Evolutionary conservation across 176 grass and related monocot genomes (phyloP).

Genomic region (Aegilops speltoides): DNA sequence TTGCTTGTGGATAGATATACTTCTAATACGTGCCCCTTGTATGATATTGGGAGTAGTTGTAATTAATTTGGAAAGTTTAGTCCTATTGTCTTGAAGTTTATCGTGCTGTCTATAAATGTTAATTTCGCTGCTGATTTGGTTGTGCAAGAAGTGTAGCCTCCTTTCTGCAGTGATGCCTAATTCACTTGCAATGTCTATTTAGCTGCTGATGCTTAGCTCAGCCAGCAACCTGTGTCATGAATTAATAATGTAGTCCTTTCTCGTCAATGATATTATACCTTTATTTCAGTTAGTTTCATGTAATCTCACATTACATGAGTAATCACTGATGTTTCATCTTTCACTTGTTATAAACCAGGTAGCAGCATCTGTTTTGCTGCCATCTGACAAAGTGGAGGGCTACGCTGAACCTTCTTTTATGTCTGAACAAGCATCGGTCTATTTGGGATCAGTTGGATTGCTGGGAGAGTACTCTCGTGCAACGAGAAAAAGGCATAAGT

Average conservation of each 20-base stretch:
- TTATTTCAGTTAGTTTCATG: background rate
- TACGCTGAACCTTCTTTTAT: slow-evolving; percentile 64
- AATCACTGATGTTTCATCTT: background rate
- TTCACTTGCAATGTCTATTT: background rate
- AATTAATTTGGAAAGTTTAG: too few species aligned
- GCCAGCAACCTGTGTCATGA: background rate
- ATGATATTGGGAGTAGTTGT: too few species aligned
- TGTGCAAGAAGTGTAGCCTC: background rate
- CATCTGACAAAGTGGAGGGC: slow-evolving; percentile 55
- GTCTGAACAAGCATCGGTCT: slow-evolving; percentile 61
- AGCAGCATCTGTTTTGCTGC: slow-evolving; percentile 36
- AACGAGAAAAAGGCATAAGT: slow-evolving; percentile 55
- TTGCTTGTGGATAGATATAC: too few species aligned
- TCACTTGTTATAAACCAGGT: slow-evolving; percentile 16
- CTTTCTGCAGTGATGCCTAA: background rate
- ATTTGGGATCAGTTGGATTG: slow-evolving; percentile 63
- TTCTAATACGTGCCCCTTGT: too few species aligned
- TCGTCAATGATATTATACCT: background rate
- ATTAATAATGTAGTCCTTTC: background rate
- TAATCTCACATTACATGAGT: background rate
- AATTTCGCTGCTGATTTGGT: background rate
- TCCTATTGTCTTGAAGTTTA: too few species aligned
- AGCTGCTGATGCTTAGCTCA: background rate
- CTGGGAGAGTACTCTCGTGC: slow-evolving; percentile 68
- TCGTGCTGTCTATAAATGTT: background rate